A percentile compares a stretch with the other conserved stretches of the same genome.
Evolutionary conservation across 495 filamentous ascomycete genomes (phyloP).

Genomic region (Umbilicaria muhlenbergii): DNA sequence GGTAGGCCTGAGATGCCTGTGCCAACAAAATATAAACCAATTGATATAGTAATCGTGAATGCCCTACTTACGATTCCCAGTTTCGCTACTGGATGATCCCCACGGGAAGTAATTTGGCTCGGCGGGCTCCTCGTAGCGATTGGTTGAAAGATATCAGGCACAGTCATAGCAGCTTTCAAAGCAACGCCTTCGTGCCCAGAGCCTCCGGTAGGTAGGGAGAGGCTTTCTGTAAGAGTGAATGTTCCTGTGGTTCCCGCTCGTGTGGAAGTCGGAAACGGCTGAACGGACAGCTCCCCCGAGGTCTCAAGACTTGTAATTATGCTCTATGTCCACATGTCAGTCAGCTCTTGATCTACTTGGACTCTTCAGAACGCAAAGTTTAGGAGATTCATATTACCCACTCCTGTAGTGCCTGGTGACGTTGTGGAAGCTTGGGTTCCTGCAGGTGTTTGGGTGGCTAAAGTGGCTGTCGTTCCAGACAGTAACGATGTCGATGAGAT

Average conservation of each 20-base stretch:
- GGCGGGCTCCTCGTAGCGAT: slow-evolving; percentile 45
- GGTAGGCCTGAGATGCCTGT: slow-evolving; percentile 27
- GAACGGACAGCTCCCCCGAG: slow-evolving; percentile 24
- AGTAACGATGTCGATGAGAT: too few relatives aligned
- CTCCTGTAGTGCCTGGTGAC: too few relatives aligned
- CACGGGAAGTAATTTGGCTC: slow-evolving; percentile 29
- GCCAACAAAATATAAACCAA: slow-evolving; percentile 19
- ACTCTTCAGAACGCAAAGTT: too few relatives aligned
- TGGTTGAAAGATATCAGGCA: slow-evolving; percentile 37
- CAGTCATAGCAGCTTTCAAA: slow-evolving; percentile 7
- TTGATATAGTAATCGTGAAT: slow-evolving; percentile 25
- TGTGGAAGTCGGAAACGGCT: slow-evolving; percentile 19
- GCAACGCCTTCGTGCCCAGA: slow-evolving; percentile 3
- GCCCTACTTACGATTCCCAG: slow-evolving; percentile 27
- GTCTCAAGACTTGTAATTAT: slow-evolving; percentile 26
- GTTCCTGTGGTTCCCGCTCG: slow-evolving; percentile 3
- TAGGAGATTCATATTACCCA: too few relatives aligned
- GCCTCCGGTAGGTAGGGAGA: slow-evolving; percentile 3
- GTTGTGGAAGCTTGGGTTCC: too few relatives aligned
- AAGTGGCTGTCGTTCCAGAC: too few relatives aligned
- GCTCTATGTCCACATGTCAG: slow-evolving; percentile 13
- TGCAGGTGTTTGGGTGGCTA: too few relatives aligned
- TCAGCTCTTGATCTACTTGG: neutral
- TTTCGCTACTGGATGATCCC: slow-evolving; percentile 36
- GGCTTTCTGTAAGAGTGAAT: slow-evolving; percentile 4